Conservation (phyloP, 345 rosid species). For the Clarkia xantiana region DNA sequence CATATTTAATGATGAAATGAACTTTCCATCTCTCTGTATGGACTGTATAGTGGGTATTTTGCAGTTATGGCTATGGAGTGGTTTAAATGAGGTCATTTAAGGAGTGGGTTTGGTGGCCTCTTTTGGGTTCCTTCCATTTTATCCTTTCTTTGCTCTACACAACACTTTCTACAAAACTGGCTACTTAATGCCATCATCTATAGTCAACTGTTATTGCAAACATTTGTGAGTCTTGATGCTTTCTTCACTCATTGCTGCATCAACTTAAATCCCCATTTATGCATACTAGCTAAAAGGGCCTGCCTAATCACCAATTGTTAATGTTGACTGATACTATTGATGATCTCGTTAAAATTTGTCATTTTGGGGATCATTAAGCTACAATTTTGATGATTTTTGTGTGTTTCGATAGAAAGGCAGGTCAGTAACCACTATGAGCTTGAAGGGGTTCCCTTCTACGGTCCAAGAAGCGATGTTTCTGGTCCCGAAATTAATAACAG, state of each 20-base stretch:
- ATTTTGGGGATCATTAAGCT: neutral
- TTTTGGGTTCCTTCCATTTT: constrained; percentile 7
- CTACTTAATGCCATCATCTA: neutral
- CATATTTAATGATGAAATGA: neutral
- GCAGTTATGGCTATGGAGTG: constrained; percentile 12
- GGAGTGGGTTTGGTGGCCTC: constrained; percentile 19
- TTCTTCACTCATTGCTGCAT: no score
- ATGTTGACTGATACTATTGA: neutral
- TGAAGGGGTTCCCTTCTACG: constrained; percentile 69
- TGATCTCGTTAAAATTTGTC: neutral
- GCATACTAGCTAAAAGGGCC: no score
- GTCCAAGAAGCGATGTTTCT: constrained; percentile 56
- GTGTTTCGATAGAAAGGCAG: constrained; percentile 36
- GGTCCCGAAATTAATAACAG: constrained; percentile 52
- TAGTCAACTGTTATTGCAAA: neutral
- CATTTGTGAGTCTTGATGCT: neutral
- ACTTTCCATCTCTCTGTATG: constrained; percentile 9
- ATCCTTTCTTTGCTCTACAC: neutral
- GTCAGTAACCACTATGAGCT: constrained; percentile 51
- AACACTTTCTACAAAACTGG: neutral
- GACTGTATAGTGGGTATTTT: constrained; percentile 18
- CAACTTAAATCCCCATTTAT: no score
- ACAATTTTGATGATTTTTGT: constrained; percentile 13
- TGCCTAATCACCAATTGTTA: neutral
- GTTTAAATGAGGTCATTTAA: constrained; percentile 24